phyloP scores from a whole-genome alignment of 2,329 filamentous ascomycete genomes.

The Ustilaginoidea virens region DNA sequence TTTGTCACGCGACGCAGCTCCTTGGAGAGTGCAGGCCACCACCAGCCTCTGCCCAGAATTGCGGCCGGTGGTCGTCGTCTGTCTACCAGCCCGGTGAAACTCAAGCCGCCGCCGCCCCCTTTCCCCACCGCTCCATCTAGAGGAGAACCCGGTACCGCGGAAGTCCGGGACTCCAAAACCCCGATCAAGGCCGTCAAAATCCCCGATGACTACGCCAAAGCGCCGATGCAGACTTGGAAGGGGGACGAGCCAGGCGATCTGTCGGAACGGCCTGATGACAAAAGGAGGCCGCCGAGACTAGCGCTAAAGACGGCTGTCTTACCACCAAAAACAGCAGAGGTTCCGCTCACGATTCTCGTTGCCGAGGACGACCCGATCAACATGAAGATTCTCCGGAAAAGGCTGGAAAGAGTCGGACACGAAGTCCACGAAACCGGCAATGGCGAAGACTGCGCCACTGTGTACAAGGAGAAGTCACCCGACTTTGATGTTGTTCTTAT shows the following conservation, averaged over 20 bases:
- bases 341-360: slow-evolving; percentile 48
- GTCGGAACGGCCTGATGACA: slow-evolving; percentile 20
- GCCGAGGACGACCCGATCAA: slow-evolving; percentile 86
- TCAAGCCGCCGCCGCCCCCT: neutral
- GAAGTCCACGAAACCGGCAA: slow-evolving; percentile 59
- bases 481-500: slow-evolving; percentile 70
- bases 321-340: slow-evolving; percentile 9
- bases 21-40: slow-evolving; percentile 5
- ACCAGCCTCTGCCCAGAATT: slow-evolving; percentile 3
- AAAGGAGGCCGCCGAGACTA: slow-evolving; percentile 2
- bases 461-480: slow-evolving; percentile 46
- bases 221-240: slow-evolving; percentile 14
- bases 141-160: slow-evolving; percentile 18
- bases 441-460: slow-evolving; percentile 66
- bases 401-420: slow-evolving; percentile 64
- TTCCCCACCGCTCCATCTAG: neutral
- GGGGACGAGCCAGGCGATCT: slow-evolving; percentile 19
- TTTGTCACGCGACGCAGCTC: slow-evolving; percentile 8
- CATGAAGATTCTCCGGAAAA: slow-evolving; percentile 64
- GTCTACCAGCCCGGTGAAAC: slow-evolving; percentile 6
- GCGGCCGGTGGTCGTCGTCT: slow-evolving; percentile 5
- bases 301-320: slow-evolving; percentile 11
- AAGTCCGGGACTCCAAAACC: slow-evolving; percentile 27
- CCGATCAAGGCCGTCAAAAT: slow-evolving; percentile 32
- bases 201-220: slow-evolving; percentile 28